phyloP scores from a whole-genome alignment of 2,329 filamentous ascomycete species.

The Talaromyces sp. region DNA sequence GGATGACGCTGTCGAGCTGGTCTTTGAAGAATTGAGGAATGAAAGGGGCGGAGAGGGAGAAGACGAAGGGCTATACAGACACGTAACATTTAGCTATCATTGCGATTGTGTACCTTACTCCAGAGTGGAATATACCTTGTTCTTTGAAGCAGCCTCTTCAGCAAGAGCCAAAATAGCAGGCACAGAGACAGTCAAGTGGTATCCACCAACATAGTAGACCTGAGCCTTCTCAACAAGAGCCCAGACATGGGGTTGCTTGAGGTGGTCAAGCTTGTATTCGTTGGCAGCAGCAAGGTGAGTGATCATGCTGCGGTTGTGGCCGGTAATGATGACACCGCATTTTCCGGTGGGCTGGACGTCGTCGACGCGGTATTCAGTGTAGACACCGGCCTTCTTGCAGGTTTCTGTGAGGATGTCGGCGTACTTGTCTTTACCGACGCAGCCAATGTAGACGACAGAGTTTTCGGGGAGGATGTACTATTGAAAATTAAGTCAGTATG shows the following conservation, averaged over 20 bases:
- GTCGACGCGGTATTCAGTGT: slow-evolving; percentile 93
- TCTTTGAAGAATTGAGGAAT: slow-evolving; percentile 98
- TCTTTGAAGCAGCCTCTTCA: slow-evolving; percentile 78
- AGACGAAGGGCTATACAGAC: slow-evolving; percentile 61
- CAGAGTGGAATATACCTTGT: slow-evolving; percentile 61
- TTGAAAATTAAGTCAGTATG: not conserved
- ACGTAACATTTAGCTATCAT: not conserved
- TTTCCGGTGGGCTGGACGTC: slow-evolving; percentile 79
- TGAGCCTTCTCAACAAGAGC: slow-evolving; percentile 81
- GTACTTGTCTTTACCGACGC: slow-evolving; percentile 94
- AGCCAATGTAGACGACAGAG: slow-evolving; percentile 89
- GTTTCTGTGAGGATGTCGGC: slow-evolving; percentile 82
- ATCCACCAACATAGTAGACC: slow-evolving; percentile 90
- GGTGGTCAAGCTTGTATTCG: slow-evolving; percentile 90
- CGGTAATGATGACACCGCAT: slow-evolving; percentile 95
- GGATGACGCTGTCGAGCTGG: slow-evolving; percentile 75
- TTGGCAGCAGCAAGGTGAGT: slow-evolving; percentile 96
- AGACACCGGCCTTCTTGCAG: slow-evolving; percentile 80
- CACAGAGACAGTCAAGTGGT: slow-evolving; percentile 94
- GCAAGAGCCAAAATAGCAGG: slow-evolving; percentile 85
- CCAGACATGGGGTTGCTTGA: slow-evolving; percentile 91
- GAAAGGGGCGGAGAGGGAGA: slow-evolving; percentile 93
- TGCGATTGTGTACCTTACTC: not conserved
- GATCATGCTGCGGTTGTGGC: slow-evolving; percentile 89
- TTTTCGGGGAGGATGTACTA: slow-evolving; percentile 86